Evolutionary conservation across 441 rosid genomes (phyloP).

Genomic region (Adansonia gregorii): DNA sequence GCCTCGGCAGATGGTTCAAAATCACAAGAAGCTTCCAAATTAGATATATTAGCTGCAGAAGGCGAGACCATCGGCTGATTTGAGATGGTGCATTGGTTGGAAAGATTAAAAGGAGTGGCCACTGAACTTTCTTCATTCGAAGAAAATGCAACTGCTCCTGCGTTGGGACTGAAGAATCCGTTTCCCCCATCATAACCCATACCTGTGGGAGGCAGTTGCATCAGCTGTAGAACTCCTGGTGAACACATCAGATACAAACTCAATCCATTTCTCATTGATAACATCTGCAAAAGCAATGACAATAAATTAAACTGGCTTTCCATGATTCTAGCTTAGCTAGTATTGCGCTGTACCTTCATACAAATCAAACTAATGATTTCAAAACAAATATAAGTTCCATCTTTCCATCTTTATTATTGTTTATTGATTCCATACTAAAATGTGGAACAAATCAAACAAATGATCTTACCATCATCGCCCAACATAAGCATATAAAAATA

Average conservation of each 20-base stretch:
- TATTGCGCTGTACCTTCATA: background rate
- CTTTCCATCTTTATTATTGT: background rate
- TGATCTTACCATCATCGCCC: background rate
- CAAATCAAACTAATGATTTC: background rate
- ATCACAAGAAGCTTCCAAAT: slow-evolving; percentile 47
- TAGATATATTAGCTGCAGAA: slow-evolving; percentile 34
- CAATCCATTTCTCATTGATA: slow-evolving; percentile 73
- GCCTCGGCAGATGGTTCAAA: slow-evolving; percentile 48
- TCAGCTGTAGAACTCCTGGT: slow-evolving; percentile 54
- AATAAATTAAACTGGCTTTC: background rate
- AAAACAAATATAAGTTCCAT: background rate
- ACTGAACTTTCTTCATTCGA: slow-evolving; percentile 43
- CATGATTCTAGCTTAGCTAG: background rate
- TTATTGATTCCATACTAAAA: background rate
- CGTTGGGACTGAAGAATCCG: slow-evolving; percentile 40
- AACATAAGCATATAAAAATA: background rate
- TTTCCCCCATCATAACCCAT: slow-evolving; percentile 49
- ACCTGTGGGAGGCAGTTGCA: slow-evolving; percentile 51
- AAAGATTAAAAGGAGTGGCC: slow-evolving; percentile 37
- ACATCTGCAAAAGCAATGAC: slow-evolving; percentile 52
- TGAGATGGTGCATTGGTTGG: slow-evolving; percentile 40
- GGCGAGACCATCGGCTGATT: slow-evolving; percentile 44
- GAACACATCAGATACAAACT: slow-evolving; percentile 64
- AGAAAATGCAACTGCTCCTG: slow-evolving; percentile 42
- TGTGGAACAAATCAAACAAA: background rate